A percentile compares a stretch with the other conserved stretches of the same genome.
Conservation (phyloP, 1,139 yeast species). For the Trichomonascaceae sp. region DNA sequence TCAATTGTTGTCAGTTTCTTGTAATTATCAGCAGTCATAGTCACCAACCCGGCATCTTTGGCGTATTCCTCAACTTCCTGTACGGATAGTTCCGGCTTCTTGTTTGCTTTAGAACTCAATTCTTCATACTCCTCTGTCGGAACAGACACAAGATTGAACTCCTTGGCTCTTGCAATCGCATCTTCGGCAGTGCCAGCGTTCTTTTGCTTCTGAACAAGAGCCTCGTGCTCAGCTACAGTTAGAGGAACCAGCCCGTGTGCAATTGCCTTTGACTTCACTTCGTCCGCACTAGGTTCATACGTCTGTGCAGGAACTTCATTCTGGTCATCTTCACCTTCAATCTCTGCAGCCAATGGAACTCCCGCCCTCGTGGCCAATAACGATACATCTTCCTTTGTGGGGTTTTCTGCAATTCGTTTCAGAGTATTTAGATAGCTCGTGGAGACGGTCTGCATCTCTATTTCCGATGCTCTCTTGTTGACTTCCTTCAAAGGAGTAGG, state of each 20-base stretch:
- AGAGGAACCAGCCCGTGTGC: constrained; percentile 18
- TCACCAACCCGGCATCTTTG: constrained; percentile 24
- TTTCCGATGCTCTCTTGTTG: constrained; percentile 12
- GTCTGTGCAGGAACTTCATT: background rate
- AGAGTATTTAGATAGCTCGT: constrained; percentile 29
- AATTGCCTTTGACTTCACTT: constrained; percentile 20
- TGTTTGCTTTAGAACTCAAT: background rate
- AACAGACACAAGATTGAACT: constrained; percentile 17
- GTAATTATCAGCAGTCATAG: constrained; percentile 22
- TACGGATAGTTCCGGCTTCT: constrained; percentile 13
- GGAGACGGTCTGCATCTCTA: constrained; percentile 32
- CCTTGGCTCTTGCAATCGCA: constrained; percentile 21
- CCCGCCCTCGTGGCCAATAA: constrained; percentile 28
- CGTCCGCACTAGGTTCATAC: constrained; percentile 15
- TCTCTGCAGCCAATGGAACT: constrained; percentile 16
- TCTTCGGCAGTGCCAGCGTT: constrained; percentile 25
- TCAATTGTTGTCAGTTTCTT: constrained; percentile 18
- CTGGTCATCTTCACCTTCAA: background rate
- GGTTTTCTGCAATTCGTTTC: constrained; percentile 31
- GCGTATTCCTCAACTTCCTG: constrained; percentile 23
- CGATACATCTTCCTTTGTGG: constrained; percentile 29
- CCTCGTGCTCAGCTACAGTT: constrained; percentile 13
- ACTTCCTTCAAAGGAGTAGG: constrained; percentile 9
- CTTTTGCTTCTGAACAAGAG: constrained; percentile 27
- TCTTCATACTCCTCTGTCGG: constrained; percentile 23